Base-by-base conservation (phyloP, 2,329 filamentous ascomycete genomes). In the Apiospora aurea region DNA sequence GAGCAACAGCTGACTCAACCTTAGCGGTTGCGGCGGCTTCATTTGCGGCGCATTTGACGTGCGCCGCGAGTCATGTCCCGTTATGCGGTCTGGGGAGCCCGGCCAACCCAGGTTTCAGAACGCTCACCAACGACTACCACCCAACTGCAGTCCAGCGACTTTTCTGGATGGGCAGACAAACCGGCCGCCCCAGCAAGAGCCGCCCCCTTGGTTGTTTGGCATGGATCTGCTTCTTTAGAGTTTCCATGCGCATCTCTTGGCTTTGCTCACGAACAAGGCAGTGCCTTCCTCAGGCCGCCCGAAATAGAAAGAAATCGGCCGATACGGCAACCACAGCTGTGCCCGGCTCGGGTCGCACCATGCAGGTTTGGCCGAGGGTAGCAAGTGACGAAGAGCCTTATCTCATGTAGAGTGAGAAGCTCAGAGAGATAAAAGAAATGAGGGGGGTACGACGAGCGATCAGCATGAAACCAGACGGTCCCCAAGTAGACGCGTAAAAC, bases 1-100 rank as follows among this genome's bases (percentile, higher is more conserved):
- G 49, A 24, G 24, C 49, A 24, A 26, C 11, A 5, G 5, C 4
- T 26, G 24, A 53, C 49, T 14, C 24, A 53, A 53, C 49, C 24
- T 61, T 61, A 38, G 53, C 53, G 53, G 53, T 3, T 61, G 8
- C 0, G 2, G 34, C 53, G 53, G 53, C 21, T 49, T 7, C 21
- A 10, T 8, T 10, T 49, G 10, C 6, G 18, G n/a, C 6, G 18
- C 4, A 49, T 49, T 49, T 49, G 51, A 11, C 51, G 46, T 34
- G 51, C 53, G 18, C 46, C 46, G 53, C 53, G 53, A 61, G 53
- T 61, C 53, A 61, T 18, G 53, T 38, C 29, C 53, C 53, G 16
- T 61, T 29, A 61, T 61, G 53, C 53, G 14, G 16, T 61, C 53
- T 18, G 34, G 53, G 53, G 29, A 16, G 53, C 16, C 53, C 16